Percentiles rank a stretch among this genome's conserved stretches.
Conservation (phyloP, 371 early-diverging fungal genomes). For the Massospora cicadina region DNA sequence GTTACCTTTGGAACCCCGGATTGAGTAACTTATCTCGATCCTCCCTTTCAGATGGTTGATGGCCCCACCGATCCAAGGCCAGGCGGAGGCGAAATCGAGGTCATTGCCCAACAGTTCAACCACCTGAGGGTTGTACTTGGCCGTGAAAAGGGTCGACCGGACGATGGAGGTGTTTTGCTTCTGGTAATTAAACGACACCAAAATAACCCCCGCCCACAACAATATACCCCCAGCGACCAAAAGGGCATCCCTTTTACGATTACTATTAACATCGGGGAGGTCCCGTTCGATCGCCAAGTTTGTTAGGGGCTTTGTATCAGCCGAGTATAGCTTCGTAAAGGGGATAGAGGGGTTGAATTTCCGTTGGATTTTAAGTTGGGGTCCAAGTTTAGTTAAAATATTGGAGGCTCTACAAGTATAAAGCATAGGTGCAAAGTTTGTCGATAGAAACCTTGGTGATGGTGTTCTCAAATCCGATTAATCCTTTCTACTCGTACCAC, state of each 20-base stretch:
- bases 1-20: slow-evolving; percentile 32
- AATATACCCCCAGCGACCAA: slow-evolving; percentile 30
- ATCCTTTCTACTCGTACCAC: too few relatives aligned
- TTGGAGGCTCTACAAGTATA: too few relatives aligned
- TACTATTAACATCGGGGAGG: slow-evolving; percentile 1
- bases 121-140: slow-evolving; percentile 34
- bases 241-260: slow-evolving; percentile 15
- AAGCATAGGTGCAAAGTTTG: too few relatives aligned
- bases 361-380: too few relatives aligned
- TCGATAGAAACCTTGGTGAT: too few relatives aligned
- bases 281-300: background rate
- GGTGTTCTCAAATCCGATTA: too few relatives aligned
- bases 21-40: slow-evolving; percentile 33
- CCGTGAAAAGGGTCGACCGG: slow-evolving; percentile 37
- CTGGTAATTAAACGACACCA: slow-evolving; percentile 40
- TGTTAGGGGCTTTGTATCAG: background rate
- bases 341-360: too few relatives aligned
- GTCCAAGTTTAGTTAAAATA: too few relatives aligned
- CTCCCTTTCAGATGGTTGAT: slow-evolving; percentile 49
- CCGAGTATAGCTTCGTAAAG: background rate
- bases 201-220: slow-evolving; percentile 37
- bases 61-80: slow-evolving; percentile 48
- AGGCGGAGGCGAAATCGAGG: slow-evolving; percentile 34
- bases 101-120: slow-evolving; percentile 32
- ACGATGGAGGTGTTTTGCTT: slow-evolving; percentile 40